These are phyloP conservation scores for Comarum palustre DNA, from an alignment of 306 rosid species.

Conservation along the genomic window DNA sequence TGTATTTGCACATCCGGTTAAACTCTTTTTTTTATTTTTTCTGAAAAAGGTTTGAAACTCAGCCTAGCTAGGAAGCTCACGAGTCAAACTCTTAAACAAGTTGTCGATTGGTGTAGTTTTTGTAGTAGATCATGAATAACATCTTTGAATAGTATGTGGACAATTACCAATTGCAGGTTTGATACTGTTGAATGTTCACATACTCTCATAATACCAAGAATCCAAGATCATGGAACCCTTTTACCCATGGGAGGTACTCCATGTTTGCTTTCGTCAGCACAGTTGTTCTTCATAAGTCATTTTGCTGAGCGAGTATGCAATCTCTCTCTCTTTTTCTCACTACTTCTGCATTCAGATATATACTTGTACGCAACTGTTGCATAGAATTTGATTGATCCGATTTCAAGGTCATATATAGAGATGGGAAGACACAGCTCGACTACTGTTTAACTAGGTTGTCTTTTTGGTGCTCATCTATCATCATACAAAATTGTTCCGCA, in stretches of 20 bases:
- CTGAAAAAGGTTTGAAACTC: no score
- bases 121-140: not conserved
- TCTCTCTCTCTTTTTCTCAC: not conserved
- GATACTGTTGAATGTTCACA: no score
- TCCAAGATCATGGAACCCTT: no score
- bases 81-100: not conserved
- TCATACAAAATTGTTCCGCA: slow-evolving; percentile 7
- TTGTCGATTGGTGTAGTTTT: no score
- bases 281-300: not conserved
- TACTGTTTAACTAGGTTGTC: not conserved
- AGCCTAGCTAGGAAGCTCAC: no score
- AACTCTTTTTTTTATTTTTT: no score
- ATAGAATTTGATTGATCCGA: not conserved
- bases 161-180: not conserved
- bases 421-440: not conserved
- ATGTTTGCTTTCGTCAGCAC: not conserved
- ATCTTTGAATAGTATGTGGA: not conserved
- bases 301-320: not conserved
- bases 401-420: not conserved
- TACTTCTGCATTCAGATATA: not conserved
- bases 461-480: not conserved
- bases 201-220: no score
- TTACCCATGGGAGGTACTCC: not conserved
- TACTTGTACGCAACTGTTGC: not conserved
- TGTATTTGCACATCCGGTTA: no score